A percentile compares a stretch with the other conserved stretches of the same genome.
phyloP scores from a whole-genome alignment of 1,139 yeast species.

The Scheffersomyces parashehatae region DNA sequence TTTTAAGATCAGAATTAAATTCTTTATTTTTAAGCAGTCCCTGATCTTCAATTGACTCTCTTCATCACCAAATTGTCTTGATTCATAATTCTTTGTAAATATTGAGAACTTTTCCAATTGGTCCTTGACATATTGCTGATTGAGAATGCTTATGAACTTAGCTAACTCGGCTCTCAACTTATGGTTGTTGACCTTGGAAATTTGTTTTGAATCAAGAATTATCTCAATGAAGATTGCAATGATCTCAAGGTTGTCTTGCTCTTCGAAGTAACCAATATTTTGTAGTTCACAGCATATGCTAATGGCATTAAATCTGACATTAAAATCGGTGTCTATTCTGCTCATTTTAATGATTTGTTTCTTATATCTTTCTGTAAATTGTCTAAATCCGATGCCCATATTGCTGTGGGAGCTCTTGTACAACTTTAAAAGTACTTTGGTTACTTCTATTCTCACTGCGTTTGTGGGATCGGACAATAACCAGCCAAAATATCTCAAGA shows the following conservation, averaged over 20 bases:
- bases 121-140: constrained; percentile 15
- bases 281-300: constrained; percentile 57
- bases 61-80: constrained; percentile 18
- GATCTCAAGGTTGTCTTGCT: constrained; percentile 46
- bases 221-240: constrained; percentile 45
- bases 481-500: constrained; percentile 82
- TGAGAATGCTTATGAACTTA: constrained; percentile 27
- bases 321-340: constrained; percentile 31
- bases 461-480: constrained; percentile 69
- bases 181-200: constrained; percentile 20
- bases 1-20: constrained; percentile 16
- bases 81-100: constrained; percentile 22
- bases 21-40: constrained; percentile 19
- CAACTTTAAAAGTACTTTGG: constrained; percentile 54
- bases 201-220: constrained; percentile 21
- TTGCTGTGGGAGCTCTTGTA: constrained; percentile 32
- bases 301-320: constrained; percentile 55
- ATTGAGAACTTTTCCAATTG: constrained; percentile 23
- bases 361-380: constrained; percentile 72
- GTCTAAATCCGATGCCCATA: constrained; percentile 52
- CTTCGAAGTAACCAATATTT: constrained; percentile 63
- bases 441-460: constrained; percentile 64
- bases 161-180: constrained; percentile 35
- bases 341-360: constrained; percentile 63
- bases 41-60: constrained; percentile 8